Percentiles rank a stretch among this genome's conserved stretches.
Conservation (phyloP, 441 rosid genomes). For the Isatis lusitanica region DNA sequence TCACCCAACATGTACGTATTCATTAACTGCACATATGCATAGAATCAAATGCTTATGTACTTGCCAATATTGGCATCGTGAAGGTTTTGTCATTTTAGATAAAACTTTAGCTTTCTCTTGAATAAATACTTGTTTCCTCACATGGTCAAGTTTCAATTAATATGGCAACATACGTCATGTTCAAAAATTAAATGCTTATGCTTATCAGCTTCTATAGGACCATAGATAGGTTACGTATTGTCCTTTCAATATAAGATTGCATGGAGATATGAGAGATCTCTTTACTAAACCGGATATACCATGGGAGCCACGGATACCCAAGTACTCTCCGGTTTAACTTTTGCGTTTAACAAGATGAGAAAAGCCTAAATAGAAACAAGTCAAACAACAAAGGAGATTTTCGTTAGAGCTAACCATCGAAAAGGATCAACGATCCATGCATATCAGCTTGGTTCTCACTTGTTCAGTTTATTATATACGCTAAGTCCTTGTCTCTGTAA, state of each 20-base stretch:
- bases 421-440: not conserved
- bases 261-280: not conserved
- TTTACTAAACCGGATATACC: not conserved
- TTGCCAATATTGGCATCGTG: constrained; percentile 14
- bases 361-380: not conserved
- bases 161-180: not conserved
- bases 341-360: not conserved
- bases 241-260: not conserved
- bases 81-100: not conserved
- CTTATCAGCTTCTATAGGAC: constrained; percentile 7
- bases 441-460: not conserved
- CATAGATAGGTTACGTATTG: not conserved
- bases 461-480: not conserved
- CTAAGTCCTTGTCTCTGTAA: not conserved
- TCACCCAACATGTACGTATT: constrained; percentile 17
- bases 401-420: not conserved
- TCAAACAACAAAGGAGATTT: not conserved
- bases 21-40: constrained; percentile 11
- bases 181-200: constrained; percentile 11
- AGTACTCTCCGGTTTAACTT: not conserved
- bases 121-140: constrained; percentile 10
- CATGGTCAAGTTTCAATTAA: constrained; percentile 18
- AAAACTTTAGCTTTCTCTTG: not conserved
- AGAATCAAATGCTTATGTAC: constrained; percentile 1
- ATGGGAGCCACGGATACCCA: not conserved